Conservation (phyloP, 768 basidiomycete species). For the Lactarius indigo region DNA sequence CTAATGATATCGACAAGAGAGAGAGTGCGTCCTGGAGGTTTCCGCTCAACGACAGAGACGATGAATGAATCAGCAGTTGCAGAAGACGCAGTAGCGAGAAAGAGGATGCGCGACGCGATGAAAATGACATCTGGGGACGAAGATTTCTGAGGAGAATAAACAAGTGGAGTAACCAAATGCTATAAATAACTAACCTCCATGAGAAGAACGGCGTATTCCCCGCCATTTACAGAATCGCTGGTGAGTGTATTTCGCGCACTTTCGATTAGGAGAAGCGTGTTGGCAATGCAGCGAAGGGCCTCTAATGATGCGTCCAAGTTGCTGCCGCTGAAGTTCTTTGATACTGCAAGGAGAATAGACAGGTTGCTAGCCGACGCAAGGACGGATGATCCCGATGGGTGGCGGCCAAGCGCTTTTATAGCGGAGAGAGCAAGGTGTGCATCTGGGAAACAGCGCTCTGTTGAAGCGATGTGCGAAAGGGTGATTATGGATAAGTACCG, state of each 20-base stretch:
- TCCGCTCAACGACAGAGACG: conserved; percentile 60
- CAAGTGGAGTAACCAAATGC: neutral
- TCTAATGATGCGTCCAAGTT: conserved; percentile 58
- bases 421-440: conserved; percentile 62
- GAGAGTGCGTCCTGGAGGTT: conserved; percentile 44
- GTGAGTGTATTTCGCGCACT: conserved; percentile 56
- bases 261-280: conserved; percentile 70
- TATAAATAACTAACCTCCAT: conserved; percentile 49
- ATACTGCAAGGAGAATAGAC: conserved; percentile 49
- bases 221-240: conserved; percentile 58
- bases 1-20: conserved; percentile 62
- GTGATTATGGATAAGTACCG: conserved; percentile 10
- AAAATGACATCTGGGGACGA: conserved; percentile 61
- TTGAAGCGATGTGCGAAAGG: neutral
- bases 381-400: conserved; percentile 61
- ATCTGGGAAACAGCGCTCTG: conserved; percentile 42
- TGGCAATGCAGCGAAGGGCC: conserved; percentile 74
- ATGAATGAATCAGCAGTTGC: conserved; percentile 46
- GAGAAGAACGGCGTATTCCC: conserved; percentile 49
- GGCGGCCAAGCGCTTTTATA: conserved; percentile 71
- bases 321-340: conserved; percentile 50
- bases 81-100: conserved; percentile 60
- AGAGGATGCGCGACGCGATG: conserved; percentile 71
- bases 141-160: conserved; percentile 49
- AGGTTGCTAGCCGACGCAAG: conserved; percentile 56